phyloP scores from a whole-genome alignment of 2,329 filamentous ascomycete genomes.

The Aspergillus persii region DNA sequence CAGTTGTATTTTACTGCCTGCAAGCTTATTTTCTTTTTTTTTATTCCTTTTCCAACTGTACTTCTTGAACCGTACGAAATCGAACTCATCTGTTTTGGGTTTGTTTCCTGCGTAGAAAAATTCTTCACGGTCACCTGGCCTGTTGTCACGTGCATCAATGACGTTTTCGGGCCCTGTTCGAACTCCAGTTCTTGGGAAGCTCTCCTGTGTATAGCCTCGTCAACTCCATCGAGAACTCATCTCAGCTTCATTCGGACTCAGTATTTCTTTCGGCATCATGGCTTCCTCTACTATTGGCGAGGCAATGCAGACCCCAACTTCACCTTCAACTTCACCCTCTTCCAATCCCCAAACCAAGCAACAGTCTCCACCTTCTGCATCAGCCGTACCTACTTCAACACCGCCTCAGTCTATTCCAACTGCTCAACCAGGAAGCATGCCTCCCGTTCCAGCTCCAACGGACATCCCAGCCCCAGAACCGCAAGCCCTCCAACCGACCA shows the following conservation, averaged over 20 bases:
- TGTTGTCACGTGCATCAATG: neutral
- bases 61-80: constrained; percentile 14
- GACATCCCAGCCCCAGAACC: constrained; percentile 9
- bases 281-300: constrained; percentile 1
- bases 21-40: constrained; percentile 42
- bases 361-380: constrained; percentile 9
- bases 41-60: constrained; percentile 34
- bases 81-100: constrained; percentile 5
- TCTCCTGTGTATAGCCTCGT: neutral
- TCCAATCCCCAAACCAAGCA: neutral
- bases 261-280: constrained; percentile 5
- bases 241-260: neutral
- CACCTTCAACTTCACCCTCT: neutral
- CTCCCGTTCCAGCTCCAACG: constrained; percentile 21
- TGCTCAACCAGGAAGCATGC: constrained; percentile 12
- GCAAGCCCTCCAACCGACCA: constrained; percentile 20
- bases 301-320: neutral
- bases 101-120: neutral
- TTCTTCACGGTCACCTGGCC: neutral
- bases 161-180: neutral
- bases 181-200: neutral
- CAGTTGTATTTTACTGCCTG: constrained; percentile 51
- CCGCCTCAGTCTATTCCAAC: constrained; percentile 35
- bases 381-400: constrained; percentile 24
- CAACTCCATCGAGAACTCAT: neutral